phyloP scores from a whole-genome alignment of 2,329 filamentous ascomycete genomes.

The Myriosclerotinia duriaeana region DNA sequence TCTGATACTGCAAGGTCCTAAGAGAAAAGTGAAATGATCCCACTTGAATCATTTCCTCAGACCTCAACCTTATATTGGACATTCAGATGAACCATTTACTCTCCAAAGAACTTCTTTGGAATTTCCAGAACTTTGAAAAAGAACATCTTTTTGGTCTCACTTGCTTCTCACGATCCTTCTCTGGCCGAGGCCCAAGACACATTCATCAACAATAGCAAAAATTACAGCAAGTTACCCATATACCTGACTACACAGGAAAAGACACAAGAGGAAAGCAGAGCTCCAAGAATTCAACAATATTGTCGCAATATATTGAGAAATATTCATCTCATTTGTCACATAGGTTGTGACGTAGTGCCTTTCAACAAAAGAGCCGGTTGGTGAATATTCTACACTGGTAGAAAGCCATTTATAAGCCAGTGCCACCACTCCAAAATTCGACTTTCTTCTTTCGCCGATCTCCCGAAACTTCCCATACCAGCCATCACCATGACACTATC shows the following conservation, averaged over 20 bases:
- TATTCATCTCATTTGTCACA: constrained; percentile 13
- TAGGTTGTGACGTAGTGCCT: background rate
- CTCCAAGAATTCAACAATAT: background rate
- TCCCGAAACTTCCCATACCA: constrained; percentile 14
- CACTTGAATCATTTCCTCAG: constrained; percentile 35
- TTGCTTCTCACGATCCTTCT: constrained; percentile 27
- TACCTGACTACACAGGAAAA: constrained; percentile 5
- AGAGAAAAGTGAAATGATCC: constrained; percentile 39
- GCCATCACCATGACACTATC: constrained; percentile 32
- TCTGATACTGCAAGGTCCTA: constrained; percentile 33
- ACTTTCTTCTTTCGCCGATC: constrained; percentile 2
- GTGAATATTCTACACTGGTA: constrained; percentile 15
- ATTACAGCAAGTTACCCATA: constrained; percentile 4
- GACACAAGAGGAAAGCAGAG: background rate
- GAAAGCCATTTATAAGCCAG: constrained; percentile 16
- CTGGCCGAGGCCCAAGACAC: constrained; percentile 19
- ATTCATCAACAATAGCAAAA: constrained; percentile 8
- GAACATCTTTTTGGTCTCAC: constrained; percentile 31
- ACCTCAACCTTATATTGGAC: constrained; percentile 32
- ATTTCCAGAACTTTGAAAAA: constrained; percentile 37
- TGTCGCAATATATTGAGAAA: constrained; percentile 4
- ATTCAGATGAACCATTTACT: constrained; percentile 35
- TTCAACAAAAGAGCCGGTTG: constrained; percentile 10
- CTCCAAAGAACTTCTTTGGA: constrained; percentile 34
- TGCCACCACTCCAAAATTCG: background rate